Evolutionary conservation across 2,329 filamentous ascomycete species (phyloP).

Genomic region (Aspergillus novoparasiticus): DNA sequence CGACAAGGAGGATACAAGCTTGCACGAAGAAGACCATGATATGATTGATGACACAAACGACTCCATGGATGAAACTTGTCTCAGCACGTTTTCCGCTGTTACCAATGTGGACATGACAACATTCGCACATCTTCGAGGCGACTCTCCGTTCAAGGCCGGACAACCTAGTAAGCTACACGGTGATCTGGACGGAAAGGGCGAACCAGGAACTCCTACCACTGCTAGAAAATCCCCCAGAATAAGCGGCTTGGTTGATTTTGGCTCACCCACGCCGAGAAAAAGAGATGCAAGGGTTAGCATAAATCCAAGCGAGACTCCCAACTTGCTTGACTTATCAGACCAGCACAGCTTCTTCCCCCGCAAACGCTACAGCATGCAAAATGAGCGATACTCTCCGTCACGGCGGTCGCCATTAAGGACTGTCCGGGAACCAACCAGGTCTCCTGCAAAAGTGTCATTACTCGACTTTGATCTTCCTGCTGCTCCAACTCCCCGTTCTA

Average conservation of each 20-base stretch:
- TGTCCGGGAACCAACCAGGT: constrained; percentile 37
- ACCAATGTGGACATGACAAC: constrained; percentile 76
- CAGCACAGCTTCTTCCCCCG: constrained; percentile 63
- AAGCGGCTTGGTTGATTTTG: constrained; percentile 35
- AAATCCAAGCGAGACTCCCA: constrained; percentile 64
- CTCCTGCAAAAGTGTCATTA: constrained; percentile 64
- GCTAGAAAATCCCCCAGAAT: constrained; percentile 41
- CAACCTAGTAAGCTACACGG: constrained; percentile 36
- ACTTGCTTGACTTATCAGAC: constrained; percentile 86
- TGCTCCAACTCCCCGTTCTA: constrained; percentile 84
- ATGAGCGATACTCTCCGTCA: constrained; percentile 41
- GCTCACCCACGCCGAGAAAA: constrained; percentile 53
- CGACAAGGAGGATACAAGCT: constrained; percentile 25
- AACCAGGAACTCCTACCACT: constrained; percentile 51
- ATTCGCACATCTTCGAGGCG: constrained; percentile 69
- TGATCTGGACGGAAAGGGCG: constrained; percentile 20
- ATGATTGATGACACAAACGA: constrained; percentile 37
- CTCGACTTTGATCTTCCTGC: constrained; percentile 94
- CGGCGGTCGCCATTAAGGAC: constrained; percentile 49
- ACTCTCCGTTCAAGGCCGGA: constrained; percentile 59
- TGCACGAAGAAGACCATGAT: constrained; percentile 29
- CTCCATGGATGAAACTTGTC: constrained; percentile 51
- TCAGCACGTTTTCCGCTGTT: constrained; percentile 87
- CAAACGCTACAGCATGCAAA: constrained; percentile 48
- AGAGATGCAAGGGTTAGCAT: constrained; percentile 47